Percentiles rank a stretch among this genome's conserved stretches.
These are phyloP conservation scores for Diutina neorugosa DNA, from an alignment of 1,139 yeast genomes.

Conservation along the genomic window DNA sequence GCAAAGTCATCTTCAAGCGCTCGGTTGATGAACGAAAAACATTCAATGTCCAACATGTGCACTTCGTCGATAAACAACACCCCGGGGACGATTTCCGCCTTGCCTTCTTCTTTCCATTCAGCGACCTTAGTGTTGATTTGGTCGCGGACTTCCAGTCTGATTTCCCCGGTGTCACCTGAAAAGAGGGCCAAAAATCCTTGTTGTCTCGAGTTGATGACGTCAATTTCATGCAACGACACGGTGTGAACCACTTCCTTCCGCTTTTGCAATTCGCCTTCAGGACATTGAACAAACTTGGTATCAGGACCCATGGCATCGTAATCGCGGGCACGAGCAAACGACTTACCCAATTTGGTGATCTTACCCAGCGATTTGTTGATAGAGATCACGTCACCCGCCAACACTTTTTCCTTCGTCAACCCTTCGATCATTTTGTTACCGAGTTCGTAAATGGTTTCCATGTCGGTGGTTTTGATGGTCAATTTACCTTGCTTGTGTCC, in stretches of 20 bases:
- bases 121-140: constrained; percentile 95
- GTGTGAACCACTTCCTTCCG: constrained; percentile 94
- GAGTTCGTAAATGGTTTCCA: constrained; percentile 96
- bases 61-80: constrained; percentile 96
- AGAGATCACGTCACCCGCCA: constrained; percentile 95
- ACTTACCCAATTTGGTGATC: constrained; percentile 86
- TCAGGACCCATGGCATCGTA: constrained; percentile 99
- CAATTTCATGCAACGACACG: constrained; percentile 93
- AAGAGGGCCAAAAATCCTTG: constrained; percentile 96
- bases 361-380: constrained; percentile 95
- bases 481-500: constrained; percentile 97
- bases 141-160: constrained; percentile 89
- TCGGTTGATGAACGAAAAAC: constrained; percentile 89
- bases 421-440: constrained; percentile 98
- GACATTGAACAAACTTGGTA: constrained; percentile 94
- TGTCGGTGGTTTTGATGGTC: constrained; percentile 95
- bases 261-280: constrained; percentile 96
- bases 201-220: constrained; percentile 93
- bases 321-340: constrained; percentile 91
- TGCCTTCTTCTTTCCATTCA: constrained; percentile 99
- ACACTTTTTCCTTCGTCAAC: constrained; percentile 83
- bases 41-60: constrained; percentile 96
- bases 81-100: constrained; percentile 98
- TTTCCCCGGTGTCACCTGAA: constrained; percentile 97
- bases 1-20: constrained; percentile 95